Base-by-base conservation (phyloP, 164 flowering plant genomes). In the Vitis riparia region DNA sequence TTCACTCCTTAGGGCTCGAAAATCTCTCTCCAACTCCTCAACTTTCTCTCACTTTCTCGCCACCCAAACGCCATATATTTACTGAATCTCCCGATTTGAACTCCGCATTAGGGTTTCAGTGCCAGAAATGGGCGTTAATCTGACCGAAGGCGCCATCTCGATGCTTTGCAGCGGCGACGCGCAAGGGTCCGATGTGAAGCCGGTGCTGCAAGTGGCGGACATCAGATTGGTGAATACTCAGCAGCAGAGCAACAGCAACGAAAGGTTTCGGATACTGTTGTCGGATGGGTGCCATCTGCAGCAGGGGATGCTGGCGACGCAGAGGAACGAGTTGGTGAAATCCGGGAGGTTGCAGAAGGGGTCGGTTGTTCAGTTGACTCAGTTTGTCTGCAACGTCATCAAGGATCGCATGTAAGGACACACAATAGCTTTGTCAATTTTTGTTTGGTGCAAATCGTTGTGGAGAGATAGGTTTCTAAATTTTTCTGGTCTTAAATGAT, bases 221-320 rank as follows among this genome's bases (percentile, higher is more conserved):
- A 17, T 87, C 51, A 77, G 84, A 70, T 50, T 73, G 44, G 84
- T 87, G 50, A 75, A 62, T 32, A 62, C 85, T 12, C 77, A 75
- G 65, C 69, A 71, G 56, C 84, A 76, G 47, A 70, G 27, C 66
- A 47, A 49, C 68, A 65, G 16, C 62, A 27, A 55, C 8, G 92
- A 89, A 72, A 66, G 99, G 75, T 93, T 76, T 69, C 77, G 97
- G 52, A 16, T 95, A 65, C 9, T 88, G 67, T 63, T 95, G 3
- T 95, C 98, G 2, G 99, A 95, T 62, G 98, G 98, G 0, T 5
- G 63, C 4, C 80, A 82, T 63, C 15, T 59, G 13, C 91, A 86
- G 75, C 98, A 95, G 59, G 92, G 92, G 13, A 90, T 93, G 98
- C 92, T 95, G 11, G 93, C 86, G 3, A 88, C 93, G 1, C 92